Evolutionary conservation across 306 rosid genomes (phyloP), one percentile per base, ranked within the genome.

Genomic region (Dryas alaskensis): DNA sequence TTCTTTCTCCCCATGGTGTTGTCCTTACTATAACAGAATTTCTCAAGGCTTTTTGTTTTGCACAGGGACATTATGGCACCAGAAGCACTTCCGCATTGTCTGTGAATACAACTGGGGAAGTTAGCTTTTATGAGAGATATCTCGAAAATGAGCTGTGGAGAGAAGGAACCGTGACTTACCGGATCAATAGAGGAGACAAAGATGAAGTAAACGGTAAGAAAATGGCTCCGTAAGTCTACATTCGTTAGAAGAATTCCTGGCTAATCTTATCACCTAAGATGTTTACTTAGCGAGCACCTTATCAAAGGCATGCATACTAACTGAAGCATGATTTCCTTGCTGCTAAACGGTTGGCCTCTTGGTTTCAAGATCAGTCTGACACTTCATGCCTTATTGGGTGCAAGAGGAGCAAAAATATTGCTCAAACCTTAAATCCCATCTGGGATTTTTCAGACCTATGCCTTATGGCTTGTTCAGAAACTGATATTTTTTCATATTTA

Each of bases 51-150:
- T 60, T 58, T 55, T 17, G 9, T 71, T 55, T 17, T 75, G 63
- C 40, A 39, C 77, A 91, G 98, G 96, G 86, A 22, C 81, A 55
- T 39, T 93, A 85, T 81, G 98, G 98, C 72, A 93, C 98, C 69
- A 79, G 94, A 86, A 91, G 94, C 89, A 82, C 87, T 43, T 88
- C 96, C 67, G 93, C 89, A 40, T 42, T 91, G 70, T 76, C 75
- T 53, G 89, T 84, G 68, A 88, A 84, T 72, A 69, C 88, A 65
- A 81, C 42, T 74, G 92, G 86, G 50, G 92, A 89, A 76, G 87
- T 83, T 14, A 50, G 46, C 49, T 91, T 88, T 81, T 86, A 80
- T 11, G 92, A 91, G 77, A 93, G 81, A 75, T 71, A 73, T 80
- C 59, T 89, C 60, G 89, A 87, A 39, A 76, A 75, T 55, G 74